Evolutionary conservation across 1,139 yeast genomes (phyloP).

Genomic region (Geotrichum citri-aurantii): DNA sequence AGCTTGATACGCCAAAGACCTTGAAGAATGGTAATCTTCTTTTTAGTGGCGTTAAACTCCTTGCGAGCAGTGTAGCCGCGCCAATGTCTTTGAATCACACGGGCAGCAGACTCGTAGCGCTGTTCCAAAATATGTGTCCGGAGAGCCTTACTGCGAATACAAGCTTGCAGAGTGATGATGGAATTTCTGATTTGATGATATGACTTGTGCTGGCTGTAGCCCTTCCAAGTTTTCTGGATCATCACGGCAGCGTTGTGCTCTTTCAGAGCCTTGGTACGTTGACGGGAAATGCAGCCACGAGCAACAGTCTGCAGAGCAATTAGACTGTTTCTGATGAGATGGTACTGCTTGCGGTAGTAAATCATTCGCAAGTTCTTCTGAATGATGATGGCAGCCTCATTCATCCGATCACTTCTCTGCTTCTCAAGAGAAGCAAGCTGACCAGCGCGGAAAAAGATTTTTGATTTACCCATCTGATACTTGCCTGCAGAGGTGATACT

Average conservation of each 20-base stretch:
- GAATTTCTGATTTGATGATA: slow-evolving; percentile 44
- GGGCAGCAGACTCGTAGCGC: slow-evolving; percentile 61
- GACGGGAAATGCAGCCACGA: slow-evolving; percentile 61
- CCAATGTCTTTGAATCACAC: slow-evolving; percentile 61
- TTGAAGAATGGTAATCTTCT: slow-evolving; percentile 67
- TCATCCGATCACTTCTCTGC: slow-evolving; percentile 70
- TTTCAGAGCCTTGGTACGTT: slow-evolving; percentile 50
- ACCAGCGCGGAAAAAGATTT: slow-evolving; percentile 91
- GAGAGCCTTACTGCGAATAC: slow-evolving; percentile 61
- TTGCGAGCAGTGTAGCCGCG: slow-evolving; percentile 53
- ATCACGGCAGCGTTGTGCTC: slow-evolving; percentile 61
- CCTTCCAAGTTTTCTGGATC: slow-evolving; percentile 70
- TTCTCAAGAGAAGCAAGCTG: slow-evolving; percentile 86
- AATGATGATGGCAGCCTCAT: slow-evolving; percentile 70
- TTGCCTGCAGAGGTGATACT: slow-evolving; percentile 61
- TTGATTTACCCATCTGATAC: slow-evolving; percentile 77
- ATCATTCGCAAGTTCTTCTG: slow-evolving; percentile 78
- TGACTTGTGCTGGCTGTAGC: slow-evolving; percentile 49
- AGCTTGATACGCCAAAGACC: slow-evolving; percentile 68
- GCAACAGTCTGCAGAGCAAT: slow-evolving; percentile 53
- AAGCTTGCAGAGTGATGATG: slow-evolving; percentile 57
- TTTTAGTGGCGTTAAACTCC: slow-evolving; percentile 40
- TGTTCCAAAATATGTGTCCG: slow-evolving; percentile 45
- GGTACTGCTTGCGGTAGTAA: slow-evolving; percentile 56
- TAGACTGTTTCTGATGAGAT: slow-evolving; percentile 52